Evolutionary conservation across 768 basidiomycete genomes (phyloP).

Genomic region (Agrocybe pediades): DNA sequence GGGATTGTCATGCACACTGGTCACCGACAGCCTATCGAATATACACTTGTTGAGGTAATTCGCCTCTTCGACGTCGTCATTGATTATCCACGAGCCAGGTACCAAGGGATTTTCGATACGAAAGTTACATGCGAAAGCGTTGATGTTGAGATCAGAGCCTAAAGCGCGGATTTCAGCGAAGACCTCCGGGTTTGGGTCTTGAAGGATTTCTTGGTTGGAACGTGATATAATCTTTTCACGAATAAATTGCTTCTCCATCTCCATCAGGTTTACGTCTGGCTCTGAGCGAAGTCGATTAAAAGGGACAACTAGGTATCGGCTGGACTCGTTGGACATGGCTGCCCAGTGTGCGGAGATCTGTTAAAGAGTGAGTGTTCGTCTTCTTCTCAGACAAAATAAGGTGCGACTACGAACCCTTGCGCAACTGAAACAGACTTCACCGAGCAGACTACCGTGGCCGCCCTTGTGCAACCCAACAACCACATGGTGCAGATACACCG

Average conservation of each 20-base stretch:
- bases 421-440: slow-evolving; percentile 37
- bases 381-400: neutral
- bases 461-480: slow-evolving; percentile 39
- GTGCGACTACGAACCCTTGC: slow-evolving; percentile 26
- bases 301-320: slow-evolving; percentile 39
- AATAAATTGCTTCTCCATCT: slow-evolving; percentile 33
- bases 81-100: neutral
- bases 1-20: slow-evolving; percentile 22
- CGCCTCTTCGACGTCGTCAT: slow-evolving; percentile 41
- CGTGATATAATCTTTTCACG: slow-evolving; percentile 23
- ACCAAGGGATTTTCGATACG: slow-evolving; percentile 13
- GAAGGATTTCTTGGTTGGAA: slow-evolving; percentile 29
- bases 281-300: slow-evolving; percentile 40
- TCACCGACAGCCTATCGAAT: slow-evolving; percentile 39
- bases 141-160: slow-evolving; percentile 46
- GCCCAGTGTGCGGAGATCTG: slow-evolving; percentile 42
- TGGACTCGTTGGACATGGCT: slow-evolving; percentile 34
- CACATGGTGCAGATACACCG: slow-evolving; percentile 36
- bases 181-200: slow-evolving; percentile 8
- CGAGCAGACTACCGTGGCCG: slow-evolving; percentile 41
- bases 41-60: slow-evolving; percentile 41
- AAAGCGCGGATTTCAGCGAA: slow-evolving; percentile 12
- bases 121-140: slow-evolving; percentile 47
- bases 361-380: neutral
- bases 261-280: slow-evolving; percentile 19